Evolutionary conservation across 179 eudicot genomes (phyloP).

Genomic region (Heliamphora pulchella): DNA sequence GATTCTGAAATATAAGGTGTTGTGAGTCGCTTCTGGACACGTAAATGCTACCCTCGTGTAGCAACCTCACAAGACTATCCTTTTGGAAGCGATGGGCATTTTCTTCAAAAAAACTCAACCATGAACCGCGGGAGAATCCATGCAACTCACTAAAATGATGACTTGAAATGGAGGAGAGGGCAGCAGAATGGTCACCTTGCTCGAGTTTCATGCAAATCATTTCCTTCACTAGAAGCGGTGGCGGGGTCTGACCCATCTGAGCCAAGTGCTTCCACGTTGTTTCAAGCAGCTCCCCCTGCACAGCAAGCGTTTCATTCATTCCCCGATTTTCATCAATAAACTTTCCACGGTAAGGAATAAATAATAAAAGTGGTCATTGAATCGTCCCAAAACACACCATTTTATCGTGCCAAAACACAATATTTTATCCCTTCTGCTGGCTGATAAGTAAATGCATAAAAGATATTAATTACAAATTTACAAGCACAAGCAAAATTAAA

Average conservation of each 20-base stretch:
- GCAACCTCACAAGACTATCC: constrained; percentile 37
- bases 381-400: too few relatives aligned
- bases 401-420: neutral
- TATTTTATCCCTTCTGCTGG: neutral
- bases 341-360: neutral
- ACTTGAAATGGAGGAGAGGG: constrained; percentile 44
- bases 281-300: constrained; percentile 55
- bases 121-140: constrained; percentile 59
- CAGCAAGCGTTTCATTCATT: neutral
- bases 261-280: constrained; percentile 71
- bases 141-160: constrained; percentile 40
- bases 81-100: constrained; percentile 35
- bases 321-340: neutral
- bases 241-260: constrained; percentile 43
- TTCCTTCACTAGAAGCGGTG: constrained; percentile 59
- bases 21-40: constrained; percentile 32
- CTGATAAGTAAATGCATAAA: neutral
- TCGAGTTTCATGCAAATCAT: constrained; percentile 59
- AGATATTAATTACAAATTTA: neutral
- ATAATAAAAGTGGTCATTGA: neutral
- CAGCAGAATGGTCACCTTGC: constrained; percentile 37
- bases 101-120: constrained; percentile 49
- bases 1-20: constrained; percentile 36
- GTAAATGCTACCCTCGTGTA: constrained; percentile 29
- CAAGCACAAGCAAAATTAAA: neutral